These are phyloP conservation scores for Stephania cephalantha DNA, from an alignment of 164 flowering plant species.

Conservation along the genomic window DNA sequence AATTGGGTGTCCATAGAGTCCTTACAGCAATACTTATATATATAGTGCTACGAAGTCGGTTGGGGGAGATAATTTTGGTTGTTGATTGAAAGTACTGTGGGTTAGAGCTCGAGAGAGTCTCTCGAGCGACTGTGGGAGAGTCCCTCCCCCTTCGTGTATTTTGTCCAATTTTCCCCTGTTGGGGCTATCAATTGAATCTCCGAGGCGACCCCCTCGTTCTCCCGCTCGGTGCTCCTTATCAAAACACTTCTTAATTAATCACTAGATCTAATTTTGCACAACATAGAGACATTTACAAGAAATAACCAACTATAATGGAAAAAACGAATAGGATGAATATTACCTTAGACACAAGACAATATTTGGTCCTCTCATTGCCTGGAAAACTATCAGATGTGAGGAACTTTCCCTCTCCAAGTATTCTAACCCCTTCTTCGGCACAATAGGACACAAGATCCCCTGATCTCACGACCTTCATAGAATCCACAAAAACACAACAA, in stretches of 20 bases:
- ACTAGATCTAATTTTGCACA: not conserved
- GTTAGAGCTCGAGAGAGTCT: too few relatives aligned
- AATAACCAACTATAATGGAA: not conserved
- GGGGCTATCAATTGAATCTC: too few relatives aligned
- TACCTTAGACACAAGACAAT: slow-evolving; percentile 95
- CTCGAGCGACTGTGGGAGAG: too few relatives aligned
- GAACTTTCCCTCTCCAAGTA: slow-evolving; percentile 83
- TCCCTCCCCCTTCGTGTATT: too few relatives aligned
- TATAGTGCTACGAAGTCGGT: too few relatives aligned
- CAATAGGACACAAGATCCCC: slow-evolving; percentile 88
- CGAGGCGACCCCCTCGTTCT: too few relatives aligned
- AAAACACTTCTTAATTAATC: not conserved
- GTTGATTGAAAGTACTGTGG: too few relatives aligned
- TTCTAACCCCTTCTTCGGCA: slow-evolving; percentile 97
- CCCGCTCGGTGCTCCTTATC: too few relatives aligned
- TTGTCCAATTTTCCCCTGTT: too few relatives aligned
- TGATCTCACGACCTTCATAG: slow-evolving; percentile 83
- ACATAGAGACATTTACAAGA: not conserved
- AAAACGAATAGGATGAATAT: not conserved
- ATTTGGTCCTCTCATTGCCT: slow-evolving; percentile 93
- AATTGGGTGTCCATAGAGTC: too few relatives aligned
- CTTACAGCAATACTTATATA: too few relatives aligned
- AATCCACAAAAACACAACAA: not conserved
- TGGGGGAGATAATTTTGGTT: too few relatives aligned
- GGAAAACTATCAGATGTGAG: slow-evolving; percentile 96